Base-by-base conservation (phyloP, 2,329 filamentous ascomycete species). In the Pseudomassariella vexata region DNA sequence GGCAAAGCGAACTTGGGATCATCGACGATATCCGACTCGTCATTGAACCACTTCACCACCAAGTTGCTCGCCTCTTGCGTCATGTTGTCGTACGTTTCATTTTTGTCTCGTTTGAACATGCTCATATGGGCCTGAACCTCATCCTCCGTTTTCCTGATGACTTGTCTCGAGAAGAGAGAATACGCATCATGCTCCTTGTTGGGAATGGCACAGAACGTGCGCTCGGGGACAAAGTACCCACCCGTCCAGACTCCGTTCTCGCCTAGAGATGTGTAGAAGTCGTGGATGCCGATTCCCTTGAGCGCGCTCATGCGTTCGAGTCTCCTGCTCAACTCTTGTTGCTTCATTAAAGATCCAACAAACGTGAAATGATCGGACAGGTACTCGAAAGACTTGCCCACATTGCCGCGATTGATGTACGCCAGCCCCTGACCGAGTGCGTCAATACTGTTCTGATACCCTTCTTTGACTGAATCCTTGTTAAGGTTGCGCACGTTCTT, bases 291-390 rank as follows among this genome's bases (percentile, higher is more conserved):
- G 1, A 94, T 65, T 0, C 73, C 75, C 26, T 74, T 70, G 2
- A 82, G 65, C 2, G 66, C 56, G 0, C 73, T 71, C 30, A 89
- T 63, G 33, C 74, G 66, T 37, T 76, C 71, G 3, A 94, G 63
- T 11, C 88, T 71, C 25, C 73, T 69, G 34, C 72, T 75, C 39
- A 94, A 62, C 47, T 92, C 84, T 20, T 81, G 77, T 11, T 78
- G 76, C 32, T 83, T 80, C 43, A 87, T 72, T 3, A 95, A 68
- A 27, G 84, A 81, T 0, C 86, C 85, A 2, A 94, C 82, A 48
- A 94, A 95, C 21, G 86, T 85, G 31, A 94, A 75, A 55, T 95
- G 88, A 11, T 82, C 84, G 0, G 81, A 79, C 4, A 89, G 76
- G 79, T 86, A 94, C 12, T 70, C 73, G 44, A 86, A 82, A 1